phyloP scores from a whole-genome alignment of 2,329 filamentous ascomycete genomes.

The Eurotiales sp. region DNA sequence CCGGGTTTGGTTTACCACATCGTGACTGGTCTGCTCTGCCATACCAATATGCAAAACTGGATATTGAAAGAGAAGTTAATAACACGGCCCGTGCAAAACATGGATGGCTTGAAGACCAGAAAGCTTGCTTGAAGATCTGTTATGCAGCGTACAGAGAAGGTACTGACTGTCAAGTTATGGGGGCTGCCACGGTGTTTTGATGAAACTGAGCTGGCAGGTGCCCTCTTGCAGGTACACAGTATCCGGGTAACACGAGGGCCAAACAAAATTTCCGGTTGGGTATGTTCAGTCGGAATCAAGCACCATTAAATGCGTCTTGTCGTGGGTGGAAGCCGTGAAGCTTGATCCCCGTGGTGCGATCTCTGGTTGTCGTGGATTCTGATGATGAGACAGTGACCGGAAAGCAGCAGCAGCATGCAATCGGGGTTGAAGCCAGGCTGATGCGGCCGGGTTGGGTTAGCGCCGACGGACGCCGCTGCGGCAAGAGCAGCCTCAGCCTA shows the following conservation, averaged over 20 bases:
- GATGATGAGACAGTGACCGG: conserved; percentile 31
- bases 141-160: conserved; percentile 8
- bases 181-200: conserved; percentile 41
- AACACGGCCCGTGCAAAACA: background rate
- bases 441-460: conserved; percentile 42
- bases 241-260: conserved; percentile 4
- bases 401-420: conserved; percentile 28
- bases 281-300: conserved; percentile 10
- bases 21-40: conserved; percentile 66
- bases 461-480: conserved; percentile 24
- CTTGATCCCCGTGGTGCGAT: conserved; percentile 21
- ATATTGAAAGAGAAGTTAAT: background rate
- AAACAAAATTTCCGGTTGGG: conserved; percentile 1
- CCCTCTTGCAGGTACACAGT: conserved; percentile 9
- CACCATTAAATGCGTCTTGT: conserved; percentile 18
- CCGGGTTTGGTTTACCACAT: conserved; percentile 69
- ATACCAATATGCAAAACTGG: conserved; percentile 61
- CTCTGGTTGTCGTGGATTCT: conserved; percentile 23
- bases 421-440: conserved; percentile 36
- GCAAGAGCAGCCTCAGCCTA: conserved; percentile 5
- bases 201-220: conserved; percentile 17
- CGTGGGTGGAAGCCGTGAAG: conserved; percentile 15
- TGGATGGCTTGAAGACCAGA: background rate
- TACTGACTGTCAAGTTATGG: conserved; percentile 44
- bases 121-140: no score